Conservation (phyloP, 371 early-diverging fungal genomes). For the Batrachochytrium dendrobatidis region DNA sequence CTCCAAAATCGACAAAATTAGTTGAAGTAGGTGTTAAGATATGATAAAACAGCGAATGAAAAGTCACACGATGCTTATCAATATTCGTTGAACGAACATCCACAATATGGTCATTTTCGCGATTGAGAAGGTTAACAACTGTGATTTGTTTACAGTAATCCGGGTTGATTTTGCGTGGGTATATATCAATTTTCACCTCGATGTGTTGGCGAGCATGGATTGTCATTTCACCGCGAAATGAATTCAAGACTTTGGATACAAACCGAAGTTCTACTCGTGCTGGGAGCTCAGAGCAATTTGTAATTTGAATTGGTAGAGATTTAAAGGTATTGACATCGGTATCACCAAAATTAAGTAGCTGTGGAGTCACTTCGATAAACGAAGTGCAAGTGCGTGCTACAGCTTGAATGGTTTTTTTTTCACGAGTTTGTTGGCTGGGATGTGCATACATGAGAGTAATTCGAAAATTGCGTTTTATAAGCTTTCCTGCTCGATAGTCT, state of each 20-base stretch:
- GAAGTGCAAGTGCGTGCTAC: slow-evolving; percentile 89
- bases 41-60: slow-evolving; percentile 92
- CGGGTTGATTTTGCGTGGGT: slow-evolving; percentile 95
- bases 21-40: slow-evolving; percentile 82
- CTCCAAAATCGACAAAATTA: slow-evolving; percentile 89
- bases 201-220: slow-evolving; percentile 79
- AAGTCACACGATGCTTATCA: slow-evolving; percentile 91
- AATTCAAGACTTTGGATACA: slow-evolving; percentile 83
- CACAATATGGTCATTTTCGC: slow-evolving; percentile 83
- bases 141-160: slow-evolving; percentile 95
- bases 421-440: slow-evolving; percentile 37
- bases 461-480: slow-evolving; percentile 67
- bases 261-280: slow-evolving; percentile 82
- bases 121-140: slow-evolving; percentile 80
- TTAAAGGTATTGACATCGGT: slow-evolving; percentile 91
- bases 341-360: slow-evolving; percentile 84
- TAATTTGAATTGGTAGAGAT: slow-evolving; percentile 71
- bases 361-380: slow-evolving; percentile 77
- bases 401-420: slow-evolving; percentile 84
- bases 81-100: slow-evolving; percentile 90
- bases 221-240: slow-evolving; percentile 65
- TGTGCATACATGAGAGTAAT: slow-evolving; percentile 62
- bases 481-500: slow-evolving; percentile 59
- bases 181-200: slow-evolving; percentile 85
- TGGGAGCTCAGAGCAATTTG: slow-evolving; percentile 80